Conservation (phyloP, 192 early-diverging fungal genomes). For the Cetraspora pellucida region DNA sequence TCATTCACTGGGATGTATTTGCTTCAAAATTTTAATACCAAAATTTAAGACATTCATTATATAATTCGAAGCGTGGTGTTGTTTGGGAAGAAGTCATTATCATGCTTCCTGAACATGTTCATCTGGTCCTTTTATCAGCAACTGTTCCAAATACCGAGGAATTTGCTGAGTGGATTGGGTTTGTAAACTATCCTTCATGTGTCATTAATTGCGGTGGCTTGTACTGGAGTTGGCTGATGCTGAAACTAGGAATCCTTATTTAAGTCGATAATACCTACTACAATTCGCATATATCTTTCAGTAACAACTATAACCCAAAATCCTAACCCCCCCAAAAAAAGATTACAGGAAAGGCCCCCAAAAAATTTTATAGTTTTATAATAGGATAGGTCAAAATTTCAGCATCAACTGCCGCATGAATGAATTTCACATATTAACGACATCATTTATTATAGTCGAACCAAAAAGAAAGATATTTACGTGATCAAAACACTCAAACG, state of each 20-base stretch:
- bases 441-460: constrained; percentile 62
- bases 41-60: background rate
- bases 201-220: no score
- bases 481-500: constrained; percentile 93
- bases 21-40: background rate
- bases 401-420: no score
- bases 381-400: no score
- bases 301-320: no score
- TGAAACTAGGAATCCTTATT: no score
- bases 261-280: no score
- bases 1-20: background rate
- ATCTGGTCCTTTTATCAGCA: constrained; percentile 91
- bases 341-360: no score
- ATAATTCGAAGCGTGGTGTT: constrained; percentile 72
- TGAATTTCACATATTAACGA: constrained; percentile 6
- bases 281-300: no score
- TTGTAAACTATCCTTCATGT: constrained; percentile 13
- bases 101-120: constrained; percentile 95
- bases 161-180: constrained; percentile 99
- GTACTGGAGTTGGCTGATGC: no score
- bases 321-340: no score
- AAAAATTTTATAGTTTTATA: no score
- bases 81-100: constrained; percentile 99
- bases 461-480: constrained; percentile 96
- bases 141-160: constrained; percentile 98